Percentiles rank a stretch among this genome's conserved stretches.
phyloP scores from a whole-genome alignment of 1,139 yeast species.

The Lodderomyces margitis region DNA sequence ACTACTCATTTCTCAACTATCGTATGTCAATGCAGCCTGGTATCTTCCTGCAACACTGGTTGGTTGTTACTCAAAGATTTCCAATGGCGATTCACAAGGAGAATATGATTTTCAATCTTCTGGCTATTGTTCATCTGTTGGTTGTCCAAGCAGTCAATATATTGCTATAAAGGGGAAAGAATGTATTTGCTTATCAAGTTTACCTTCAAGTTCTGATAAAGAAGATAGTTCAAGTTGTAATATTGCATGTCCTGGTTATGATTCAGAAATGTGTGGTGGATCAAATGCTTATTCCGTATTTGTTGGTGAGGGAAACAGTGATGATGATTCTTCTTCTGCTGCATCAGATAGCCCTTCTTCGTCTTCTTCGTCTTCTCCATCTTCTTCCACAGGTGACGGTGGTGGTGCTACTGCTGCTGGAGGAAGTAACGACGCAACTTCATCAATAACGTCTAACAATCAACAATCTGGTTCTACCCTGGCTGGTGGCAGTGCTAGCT shows the following conservation, averaged over 20 bases:
- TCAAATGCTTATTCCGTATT: conserved; percentile 37
- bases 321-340: conserved; percentile 3
- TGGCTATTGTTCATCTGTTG: conserved; percentile 38
- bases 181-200: conserved; percentile 63
- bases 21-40: conserved; percentile 5
- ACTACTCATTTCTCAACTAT: background rate
- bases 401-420: background rate
- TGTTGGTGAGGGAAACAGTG: conserved; percentile 18
- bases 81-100: conserved; percentile 31
- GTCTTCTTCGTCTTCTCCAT: conserved; percentile 3
- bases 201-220: conserved; percentile 43
- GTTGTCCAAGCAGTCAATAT: conserved; percentile 51
- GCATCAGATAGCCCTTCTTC: conserved; percentile 1
- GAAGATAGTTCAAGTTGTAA: conserved; percentile 35
- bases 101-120: conserved; percentile 49
- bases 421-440: too few species aligned
- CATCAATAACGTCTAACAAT: too few species aligned
- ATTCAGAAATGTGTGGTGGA: conserved; percentile 58
- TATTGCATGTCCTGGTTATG: conserved; percentile 51
- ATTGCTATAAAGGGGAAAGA: conserved; percentile 59
- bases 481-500: conserved; percentile 7
- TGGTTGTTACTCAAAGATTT: conserved; percentile 36
- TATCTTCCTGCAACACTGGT: conserved; percentile 9
- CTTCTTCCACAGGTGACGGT: conserved; percentile 24
- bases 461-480: too few species aligned